phyloP scores from a whole-genome alignment of 441 rosid genomes.

The Lepidium campestre region DNA sequence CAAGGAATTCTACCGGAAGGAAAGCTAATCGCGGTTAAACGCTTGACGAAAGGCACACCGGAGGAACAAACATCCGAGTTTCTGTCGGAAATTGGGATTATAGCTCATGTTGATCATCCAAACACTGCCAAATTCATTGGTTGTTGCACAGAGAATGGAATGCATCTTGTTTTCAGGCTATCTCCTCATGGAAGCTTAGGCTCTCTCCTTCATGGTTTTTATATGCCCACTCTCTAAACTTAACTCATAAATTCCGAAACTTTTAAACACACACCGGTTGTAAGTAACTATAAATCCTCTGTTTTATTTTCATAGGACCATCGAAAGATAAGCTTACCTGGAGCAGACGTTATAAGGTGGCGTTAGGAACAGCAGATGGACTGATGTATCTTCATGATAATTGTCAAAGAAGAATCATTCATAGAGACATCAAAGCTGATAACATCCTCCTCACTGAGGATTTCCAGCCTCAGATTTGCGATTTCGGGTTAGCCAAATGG shows the following conservation, averaged over 20 bases:
- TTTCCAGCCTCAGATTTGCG: conserved; percentile 91
- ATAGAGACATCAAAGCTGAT: conserved; percentile 88
- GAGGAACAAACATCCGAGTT: conserved; percentile 63
- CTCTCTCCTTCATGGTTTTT: conserved; percentile 74
- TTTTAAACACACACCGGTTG: neutral
- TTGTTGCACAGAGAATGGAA: conserved; percentile 71
- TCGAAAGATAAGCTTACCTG: conserved; percentile 53
- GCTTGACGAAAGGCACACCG: conserved; percentile 57
- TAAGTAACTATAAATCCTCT: neutral
- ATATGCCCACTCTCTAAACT: neutral
- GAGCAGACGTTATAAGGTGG: conserved; percentile 77
- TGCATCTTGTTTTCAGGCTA: conserved; percentile 73
- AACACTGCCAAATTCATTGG: conserved; percentile 85
- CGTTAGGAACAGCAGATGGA: conserved; percentile 79
- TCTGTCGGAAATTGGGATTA: conserved; percentile 74
- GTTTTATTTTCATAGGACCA: conserved; percentile 33
- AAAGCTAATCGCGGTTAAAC: conserved; percentile 65
- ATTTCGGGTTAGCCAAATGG: conserved; percentile 95
- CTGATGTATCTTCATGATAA: conserved; percentile 75
- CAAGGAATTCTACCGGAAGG: conserved; percentile 70
- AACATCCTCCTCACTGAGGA: conserved; percentile 84
- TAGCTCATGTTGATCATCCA: conserved; percentile 86
- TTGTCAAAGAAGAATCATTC: conserved; percentile 83
- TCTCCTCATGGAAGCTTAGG: conserved; percentile 80
- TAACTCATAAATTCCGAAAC: neutral